These are phyloP conservation scores for Panellus pusillus DNA, from an alignment of 768 basidiomycete species.

Conservation along the genomic window DNA sequence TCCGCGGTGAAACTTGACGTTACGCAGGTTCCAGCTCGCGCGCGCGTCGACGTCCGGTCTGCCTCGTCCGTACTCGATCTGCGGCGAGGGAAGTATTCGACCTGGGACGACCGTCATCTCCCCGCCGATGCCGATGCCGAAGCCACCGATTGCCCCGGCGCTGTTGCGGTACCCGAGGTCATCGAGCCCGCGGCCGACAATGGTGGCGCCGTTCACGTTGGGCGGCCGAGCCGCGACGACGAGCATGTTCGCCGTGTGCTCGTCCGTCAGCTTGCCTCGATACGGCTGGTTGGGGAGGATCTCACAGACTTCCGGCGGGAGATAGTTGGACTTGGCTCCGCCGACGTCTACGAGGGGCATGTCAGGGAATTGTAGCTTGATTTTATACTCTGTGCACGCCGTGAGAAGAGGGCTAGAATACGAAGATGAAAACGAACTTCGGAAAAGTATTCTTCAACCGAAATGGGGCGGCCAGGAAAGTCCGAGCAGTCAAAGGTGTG, in stretches of 20 bases:
- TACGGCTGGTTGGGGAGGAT: constrained; percentile 70
- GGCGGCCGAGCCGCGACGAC: constrained; percentile 68
- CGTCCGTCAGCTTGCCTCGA: constrained; percentile 65
- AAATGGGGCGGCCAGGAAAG: constrained; percentile 43
- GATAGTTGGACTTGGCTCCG: constrained; percentile 43
- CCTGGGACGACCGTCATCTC: constrained; percentile 74
- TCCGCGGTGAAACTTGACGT: constrained; percentile 62
- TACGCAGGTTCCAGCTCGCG: constrained; percentile 79
- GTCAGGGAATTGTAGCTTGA: constrained; percentile 47
- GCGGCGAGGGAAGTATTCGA: constrained; percentile 63
- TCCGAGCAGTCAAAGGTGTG: constrained; percentile 61
- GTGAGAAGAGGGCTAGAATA: not conserved
- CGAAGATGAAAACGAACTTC: constrained; percentile 52
- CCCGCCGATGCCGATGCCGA: constrained; percentile 57
- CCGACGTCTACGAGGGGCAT: constrained; percentile 63
- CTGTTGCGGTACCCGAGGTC: constrained; percentile 56
- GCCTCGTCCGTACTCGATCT: constrained; percentile 56
- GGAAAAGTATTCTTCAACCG: constrained; percentile 69
- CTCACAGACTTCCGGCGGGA: constrained; percentile 75
- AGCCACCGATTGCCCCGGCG: constrained; percentile 46
- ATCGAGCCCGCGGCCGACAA: constrained; percentile 61
- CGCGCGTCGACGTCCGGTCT: constrained; percentile 49
- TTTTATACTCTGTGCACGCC: constrained; percentile 56
- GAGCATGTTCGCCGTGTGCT: constrained; percentile 76
- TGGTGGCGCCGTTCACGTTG: constrained; percentile 61